Base-by-base conservation (phyloP, 768 basidiomycete species). In the Calocybe cyanea region DNA sequence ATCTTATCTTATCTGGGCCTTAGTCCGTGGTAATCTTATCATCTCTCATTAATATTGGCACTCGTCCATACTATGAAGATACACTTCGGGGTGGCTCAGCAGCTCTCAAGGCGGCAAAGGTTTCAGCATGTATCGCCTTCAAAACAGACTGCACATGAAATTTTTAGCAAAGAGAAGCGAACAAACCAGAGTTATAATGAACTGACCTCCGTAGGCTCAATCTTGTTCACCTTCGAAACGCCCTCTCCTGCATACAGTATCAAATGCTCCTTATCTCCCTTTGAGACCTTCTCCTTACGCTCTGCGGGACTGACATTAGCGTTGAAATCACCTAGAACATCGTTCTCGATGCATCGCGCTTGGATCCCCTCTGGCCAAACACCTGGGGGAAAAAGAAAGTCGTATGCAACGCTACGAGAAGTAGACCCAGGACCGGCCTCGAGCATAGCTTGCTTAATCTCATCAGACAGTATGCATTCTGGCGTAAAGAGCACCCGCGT, bases 401-500 rank as follows among this genome's bases (percentile, higher is more conserved):
- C 77, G 33, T 70, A 78, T 9, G 65, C 65, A 51, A 57, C 50
- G 2, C 66, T 69, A 38, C 75, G 64, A 13, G 59, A 58, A 0
- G 76, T 73, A 11, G 55, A 52, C 7, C 49, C 54, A 1, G 64
- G 57, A 24, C 49, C 61, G 15, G 71, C 69, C 7, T 51, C 50
- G 2, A 71, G 35, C 23, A 79, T 56, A 0, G 62, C 62, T 2
- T 56, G 55, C 50, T 78, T 79, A 50, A 69, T 65, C 2, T 55
- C 58, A 3, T 54, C 46, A 13, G 56, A 52, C 55, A 72, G 77
- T 1, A 57, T 60, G 37, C 73, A 65, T 54, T 78, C 75, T 11
- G 52, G 55, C 0, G 77, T 72, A 51, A 71, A 65, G 17, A 73
- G 59, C 59, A 78, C 71, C 0, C 75, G 72, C 2, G 79, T 79